phyloP scores from a whole-genome alignment of 2,329 filamentous ascomycete species.

The Tolypocladium guangdongense region DNA sequence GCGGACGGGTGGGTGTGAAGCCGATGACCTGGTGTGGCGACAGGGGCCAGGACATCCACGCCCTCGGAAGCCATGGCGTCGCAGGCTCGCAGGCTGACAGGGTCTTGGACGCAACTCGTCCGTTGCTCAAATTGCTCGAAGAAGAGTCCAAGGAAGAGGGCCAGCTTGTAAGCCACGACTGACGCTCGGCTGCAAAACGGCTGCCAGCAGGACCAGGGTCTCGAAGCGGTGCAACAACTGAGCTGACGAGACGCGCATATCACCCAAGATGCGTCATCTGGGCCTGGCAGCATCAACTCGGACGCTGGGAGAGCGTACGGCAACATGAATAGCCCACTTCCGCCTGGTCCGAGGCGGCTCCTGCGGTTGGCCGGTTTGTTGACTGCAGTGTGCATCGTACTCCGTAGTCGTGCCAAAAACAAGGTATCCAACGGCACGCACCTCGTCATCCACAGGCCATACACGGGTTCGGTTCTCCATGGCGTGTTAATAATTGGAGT shows the following conservation, averaged over 20 bases:
- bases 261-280: neutral
- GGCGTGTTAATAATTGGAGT: neutral
- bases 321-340: neutral
- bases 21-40: neutral
- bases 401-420: neutral
- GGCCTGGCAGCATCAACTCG: too few species aligned
- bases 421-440: neutral
- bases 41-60: neutral
- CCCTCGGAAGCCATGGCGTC: neutral
- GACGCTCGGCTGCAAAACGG: neutral
- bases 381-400: neutral
- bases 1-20: neutral
- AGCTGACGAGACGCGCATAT: neutral
- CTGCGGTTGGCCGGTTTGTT: too few species aligned
- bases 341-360: neutral
- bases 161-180: neutral
- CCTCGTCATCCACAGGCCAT: neutral
- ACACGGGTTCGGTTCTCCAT: neutral
- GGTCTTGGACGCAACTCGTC: too few species aligned
- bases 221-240: neutral
- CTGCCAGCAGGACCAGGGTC: too few species aligned
- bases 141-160: too few species aligned
- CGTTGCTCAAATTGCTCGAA: too few species aligned
- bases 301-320: neutral
- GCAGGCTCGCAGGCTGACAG: neutral